These are phyloP conservation scores for Crithidia mellificae DNA, from an alignment of 208 protist genomes.

Conservation along the genomic window DNA sequence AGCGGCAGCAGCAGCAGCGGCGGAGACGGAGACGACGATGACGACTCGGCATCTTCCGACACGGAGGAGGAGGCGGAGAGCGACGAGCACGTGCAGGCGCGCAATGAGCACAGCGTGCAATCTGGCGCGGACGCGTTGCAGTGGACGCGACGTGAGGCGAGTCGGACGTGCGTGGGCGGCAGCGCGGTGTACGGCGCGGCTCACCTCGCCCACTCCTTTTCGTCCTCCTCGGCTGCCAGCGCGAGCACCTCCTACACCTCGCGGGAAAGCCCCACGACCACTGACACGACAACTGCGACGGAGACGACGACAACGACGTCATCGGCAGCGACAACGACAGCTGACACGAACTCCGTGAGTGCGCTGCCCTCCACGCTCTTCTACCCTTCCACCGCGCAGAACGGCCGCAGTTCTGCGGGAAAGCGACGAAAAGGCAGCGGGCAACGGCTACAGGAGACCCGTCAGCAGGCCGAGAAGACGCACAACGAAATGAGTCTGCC, in stretches of 20 bases:
- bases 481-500: slow-evolving; percentile 13
- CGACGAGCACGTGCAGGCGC: background rate
- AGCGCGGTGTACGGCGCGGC: background rate
- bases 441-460: background rate
- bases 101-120: background rate
- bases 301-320: background rate
- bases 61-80: background rate
- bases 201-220: background rate
- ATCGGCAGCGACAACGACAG: too few species aligned
- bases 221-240: background rate
- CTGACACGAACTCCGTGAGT: slow-evolving; percentile 4
- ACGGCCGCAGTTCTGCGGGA: background rate
- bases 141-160: slow-evolving; percentile 4
- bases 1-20: too few species aligned
- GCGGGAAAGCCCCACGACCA: background rate
- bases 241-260: background rate
- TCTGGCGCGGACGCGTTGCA: slow-evolving; percentile 10
- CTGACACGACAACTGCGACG: background rate
- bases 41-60: background rate
- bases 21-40: background rate
- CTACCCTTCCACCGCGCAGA: background rate
- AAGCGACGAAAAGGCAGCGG: background rate
- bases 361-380: slow-evolving; percentile 5
- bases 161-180: background rate
- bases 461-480: slow-evolving; percentile 1